Conservation (phyloP, 139 green algal genomes). For the Chlamydomonas incerta region DNA sequence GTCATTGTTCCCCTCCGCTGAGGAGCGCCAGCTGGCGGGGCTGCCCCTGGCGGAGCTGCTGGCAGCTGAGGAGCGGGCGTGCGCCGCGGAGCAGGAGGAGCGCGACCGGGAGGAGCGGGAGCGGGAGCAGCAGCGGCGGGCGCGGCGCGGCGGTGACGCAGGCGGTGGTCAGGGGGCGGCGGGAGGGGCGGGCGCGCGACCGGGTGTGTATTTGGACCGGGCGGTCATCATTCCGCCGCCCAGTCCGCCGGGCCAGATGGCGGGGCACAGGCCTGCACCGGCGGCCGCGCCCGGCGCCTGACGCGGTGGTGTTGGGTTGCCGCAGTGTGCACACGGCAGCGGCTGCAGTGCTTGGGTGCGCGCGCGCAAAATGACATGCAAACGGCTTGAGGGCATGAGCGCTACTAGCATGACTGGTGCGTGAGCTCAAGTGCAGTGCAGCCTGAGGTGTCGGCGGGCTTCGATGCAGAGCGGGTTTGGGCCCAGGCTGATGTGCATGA, state of each 20-base stretch:
- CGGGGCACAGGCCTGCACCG: not conserved
- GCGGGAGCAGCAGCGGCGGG: not conserved
- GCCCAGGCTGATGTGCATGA: no score
- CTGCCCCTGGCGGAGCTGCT: constrained; percentile 26
- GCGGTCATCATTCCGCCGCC: constrained; percentile 13
- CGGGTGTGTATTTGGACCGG: not conserved
- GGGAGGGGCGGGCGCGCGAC: not conserved
- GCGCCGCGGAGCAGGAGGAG: not conserved
- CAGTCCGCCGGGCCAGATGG: constrained; percentile 25
- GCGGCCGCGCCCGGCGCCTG: no score
- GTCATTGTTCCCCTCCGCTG: not conserved
- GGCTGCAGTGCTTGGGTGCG: no score
- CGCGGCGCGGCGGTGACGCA: not conserved
- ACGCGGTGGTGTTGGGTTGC: no score
- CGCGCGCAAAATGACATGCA: not conserved
- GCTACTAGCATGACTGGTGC: no score
- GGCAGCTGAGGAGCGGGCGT: constrained; percentile 13
- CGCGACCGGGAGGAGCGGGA: not conserved
- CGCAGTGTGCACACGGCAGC: no score
- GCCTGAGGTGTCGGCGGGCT: no score
- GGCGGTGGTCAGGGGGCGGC: not conserved
- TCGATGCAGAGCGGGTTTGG: no score
- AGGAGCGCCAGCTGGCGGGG: not conserved
- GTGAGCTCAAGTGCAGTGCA: no score
- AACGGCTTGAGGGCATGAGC: not conserved